phyloP scores from a whole-genome alignment of 2,329 filamentous ascomycete genomes.

The Arthrobotrys conoides region DNA sequence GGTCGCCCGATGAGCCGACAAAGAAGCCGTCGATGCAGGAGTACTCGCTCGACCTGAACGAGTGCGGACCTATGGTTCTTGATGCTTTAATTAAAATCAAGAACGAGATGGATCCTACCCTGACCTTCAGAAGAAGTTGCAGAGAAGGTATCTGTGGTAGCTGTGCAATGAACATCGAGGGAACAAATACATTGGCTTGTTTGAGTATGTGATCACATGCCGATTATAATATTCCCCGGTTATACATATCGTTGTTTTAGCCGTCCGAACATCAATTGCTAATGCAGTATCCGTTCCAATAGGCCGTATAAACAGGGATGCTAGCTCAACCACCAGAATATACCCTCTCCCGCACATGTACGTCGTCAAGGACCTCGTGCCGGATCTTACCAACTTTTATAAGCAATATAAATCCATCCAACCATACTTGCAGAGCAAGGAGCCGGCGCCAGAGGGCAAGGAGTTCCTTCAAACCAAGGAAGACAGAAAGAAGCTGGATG shows the following conservation, averaged over 20 bases:
- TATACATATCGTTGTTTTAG: conserved; percentile 64
- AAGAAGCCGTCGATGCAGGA: conserved; percentile 96
- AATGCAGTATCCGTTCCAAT: conserved; percentile 44
- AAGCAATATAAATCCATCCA: conserved; percentile 99
- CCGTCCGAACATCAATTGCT: conserved; percentile 30
- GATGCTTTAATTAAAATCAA: conserved; percentile 98
- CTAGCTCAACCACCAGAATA: conserved; percentile 85
- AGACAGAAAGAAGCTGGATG: conserved; percentile 96
- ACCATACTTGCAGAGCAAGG: conserved; percentile 95
- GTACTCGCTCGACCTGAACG: conserved; percentile 96
- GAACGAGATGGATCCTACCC: conserved; percentile 96
- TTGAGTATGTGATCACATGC: conserved; percentile 79
- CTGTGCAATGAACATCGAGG: conserved; percentile 99
- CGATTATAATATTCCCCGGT: conserved; percentile 8
- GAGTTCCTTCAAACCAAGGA: conserved; percentile 92
- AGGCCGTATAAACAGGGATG: conserved; percentile 95
- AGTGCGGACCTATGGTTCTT: conserved; percentile 98
- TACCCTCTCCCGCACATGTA: conserved; percentile 99
- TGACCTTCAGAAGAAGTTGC: conserved; percentile 96
- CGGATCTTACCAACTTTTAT: conserved; percentile 98
- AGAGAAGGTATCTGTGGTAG: conserved; percentile 98
- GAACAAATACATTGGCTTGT: conserved; percentile 96
- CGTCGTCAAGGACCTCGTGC: conserved; percentile 98
- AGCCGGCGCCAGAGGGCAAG: conserved; percentile 85
- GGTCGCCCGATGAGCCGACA: conserved; percentile 93